Evolutionary conservation across 108 stramenopile species (phyloP), one percentile per base, ranked within the genome.

Genomic region (Nitzschia inconspicua): DNA sequence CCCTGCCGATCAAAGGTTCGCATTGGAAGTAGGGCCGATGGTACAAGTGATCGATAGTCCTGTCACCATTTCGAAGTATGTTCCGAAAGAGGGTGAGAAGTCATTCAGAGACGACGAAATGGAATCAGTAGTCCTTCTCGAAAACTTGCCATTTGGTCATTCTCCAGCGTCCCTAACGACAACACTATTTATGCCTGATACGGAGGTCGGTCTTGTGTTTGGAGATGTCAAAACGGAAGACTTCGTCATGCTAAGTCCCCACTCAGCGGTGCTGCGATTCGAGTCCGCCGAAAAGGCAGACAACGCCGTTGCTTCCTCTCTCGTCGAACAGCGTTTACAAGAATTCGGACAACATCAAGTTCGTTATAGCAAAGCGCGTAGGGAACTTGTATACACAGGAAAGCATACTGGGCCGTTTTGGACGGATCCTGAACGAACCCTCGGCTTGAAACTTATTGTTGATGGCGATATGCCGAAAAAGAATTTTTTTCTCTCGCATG

Each of bases 381-480:
- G 91, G 19, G 79, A 86, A 36, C 66, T 88, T 10, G 79, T 78
- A 9, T 78, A 78, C 48, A 68, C 64, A 19, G 74, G 79, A 40
- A 77, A 74, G 44, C 52, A 61, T 27, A 78, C 80, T 6, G 55
- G 68, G 28, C 54, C 59, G 44, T 60, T 50, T 23, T 29, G 43
- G 1, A 59, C 68, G 44, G 80, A 73, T 28, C 36, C 44, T 22
- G 68, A 75, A 4, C 83, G 85, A 62, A 60, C 70, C 16, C 70
- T 63, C 3, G 75, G 72, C 3, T 13, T 39, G 4, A 52, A 70
- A 19, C 65, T 93, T 32, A 72, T 89, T 53, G 88, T 93, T 9
- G 84, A 85, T 39, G 85, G 87, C 4, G 88, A 93, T 40, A 73
- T 86, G 60, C 91, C 91, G 16, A 84, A 88, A 44, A 72, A 82